A percentile compares a stretch with the other conserved stretches of the same genome.
phyloP scores from a whole-genome alignment of 139 green algal species.

The Chlamydomonas incerta region DNA sequence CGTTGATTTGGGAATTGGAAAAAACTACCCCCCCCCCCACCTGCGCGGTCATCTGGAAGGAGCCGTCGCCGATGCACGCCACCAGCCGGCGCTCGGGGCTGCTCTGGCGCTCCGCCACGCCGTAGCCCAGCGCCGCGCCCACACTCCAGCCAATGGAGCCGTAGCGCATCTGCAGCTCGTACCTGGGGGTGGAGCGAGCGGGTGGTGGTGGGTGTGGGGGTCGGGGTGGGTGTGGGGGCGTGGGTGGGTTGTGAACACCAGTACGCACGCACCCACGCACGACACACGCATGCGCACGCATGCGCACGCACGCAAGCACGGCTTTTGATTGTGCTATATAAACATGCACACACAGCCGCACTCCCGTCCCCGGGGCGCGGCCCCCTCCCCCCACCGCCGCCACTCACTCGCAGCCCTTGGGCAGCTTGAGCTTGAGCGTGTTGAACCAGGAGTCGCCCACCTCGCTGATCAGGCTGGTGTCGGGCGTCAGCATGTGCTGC shows the following conservation, averaged over 20 bases:
- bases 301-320: no score
- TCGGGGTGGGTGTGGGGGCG: no score
- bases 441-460: conserved; percentile 89
- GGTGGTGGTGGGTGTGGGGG: not conserved
- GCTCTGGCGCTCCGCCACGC: conserved; percentile 33
- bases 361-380: no score
- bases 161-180: conserved; percentile 82
- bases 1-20: no score
- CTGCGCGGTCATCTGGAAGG: conserved; percentile 85
- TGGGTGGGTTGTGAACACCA: no score
- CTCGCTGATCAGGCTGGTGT: conserved; percentile 38
- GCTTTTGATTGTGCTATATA: no score
- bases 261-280: no score
- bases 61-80: conserved; percentile 83
- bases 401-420: conserved; percentile 64
- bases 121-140: conserved; percentile 76
- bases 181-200: conserved; percentile 51
- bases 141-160: conserved; percentile 88
- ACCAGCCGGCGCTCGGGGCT: conserved; percentile 64
- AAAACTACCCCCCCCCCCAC: no score
- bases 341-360: no score
- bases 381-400: not conserved
- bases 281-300: no score
- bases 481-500: conserved; percentile 66
- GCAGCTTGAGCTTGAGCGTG: conserved; percentile 81